Evolutionary conservation across 768 basidiomycete genomes (phyloP), one percentile per base, ranked within the genome.

Genomic region (Boletus pseudopeckii): DNA sequence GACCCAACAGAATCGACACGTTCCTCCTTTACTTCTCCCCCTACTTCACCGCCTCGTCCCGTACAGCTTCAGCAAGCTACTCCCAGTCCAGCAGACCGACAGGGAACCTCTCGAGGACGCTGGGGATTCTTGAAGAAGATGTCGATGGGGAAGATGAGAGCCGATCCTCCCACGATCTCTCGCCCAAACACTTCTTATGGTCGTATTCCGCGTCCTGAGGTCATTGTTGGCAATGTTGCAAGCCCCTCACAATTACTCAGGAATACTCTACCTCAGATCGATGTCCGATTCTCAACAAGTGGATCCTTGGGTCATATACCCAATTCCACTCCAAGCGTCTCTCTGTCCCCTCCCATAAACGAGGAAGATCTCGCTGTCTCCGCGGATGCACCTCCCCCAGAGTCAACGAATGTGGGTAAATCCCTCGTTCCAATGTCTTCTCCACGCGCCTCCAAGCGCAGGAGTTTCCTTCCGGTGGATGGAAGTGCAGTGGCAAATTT

Each of bases 121-220:
- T 96, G 95, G 94, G 93, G 94, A 4, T 96, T 98, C 75, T 75
- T 98, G 54, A 92, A 94, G 75, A 98, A 98, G 75, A 97, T 98
- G 93, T 96, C 93, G 7, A 96, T 95, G 92, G 88, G 92, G 14
- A 92, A 89, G 70, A 87, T 96, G 75, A 84, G 83, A 62, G 59
- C 74, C n/a, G 90, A 91, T 44, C 71, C 79, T 15, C 78, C 84
- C 28, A 64, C 55, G 3, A 28, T 54, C 42, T 63, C 77, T 7
- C 72, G 78, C 28, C 68, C 74, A 10, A 73, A 70, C 38, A 72
- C 71, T 61, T 70, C 60, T 60, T 69, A 59, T 42, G 50, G 48
- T 45, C 67, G 62, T 34, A 4, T 43, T 40, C 39, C 43, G 22
- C 64, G 60, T 26, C 50, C 46, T 7, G 67, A 63, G 37, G 44